Evolutionary conservation across 2,329 filamentous ascomycete genomes (phyloP), one percentile per base, ranked within the genome.

Genomic region (Aspergillus ruber): DNA sequence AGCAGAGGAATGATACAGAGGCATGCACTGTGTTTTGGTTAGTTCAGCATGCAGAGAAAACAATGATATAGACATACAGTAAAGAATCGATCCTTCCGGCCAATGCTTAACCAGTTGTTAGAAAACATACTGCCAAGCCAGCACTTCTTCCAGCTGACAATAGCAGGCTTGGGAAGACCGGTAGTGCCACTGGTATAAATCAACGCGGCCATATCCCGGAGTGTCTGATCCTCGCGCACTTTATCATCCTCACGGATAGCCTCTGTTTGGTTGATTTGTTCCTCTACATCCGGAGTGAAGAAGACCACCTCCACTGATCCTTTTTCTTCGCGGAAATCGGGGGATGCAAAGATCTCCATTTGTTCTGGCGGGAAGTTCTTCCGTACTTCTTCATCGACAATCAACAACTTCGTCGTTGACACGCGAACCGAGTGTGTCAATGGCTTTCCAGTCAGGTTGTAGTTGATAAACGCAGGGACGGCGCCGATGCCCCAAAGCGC

Each of bases 111-210:
- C 67, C 83, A 84, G 3, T 70, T 63, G 0, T 69, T 64, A 1
- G 79, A 72, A 48, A 85, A 81, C 9, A 64, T 67, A 18, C 73
- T 74, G 1, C 76, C 81, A 1, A 77, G 62, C 45, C 76, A 76
- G 46, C 78, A 68, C 62, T 90, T 90, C 18, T 70, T 73, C 84
- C 84, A 89, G n/a, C 82, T 81, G 1, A 90, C 79, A 43, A 90
- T 82, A 9, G 86, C 86, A 0, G 85, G 81, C 62, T 94, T 94
- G 8, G 89, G 88, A 53, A 94, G 70, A 1, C 89, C 89, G 0
- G 89, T 94, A 0, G 89, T 94, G 15, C 89, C 89, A 25, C 85
- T 89, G 0, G 89, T 94, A 65, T 87, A 94, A 56, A 95, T 90
- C 53, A 95, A 77, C 40, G 85, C 75, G 1, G 81, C 84, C 72